Percentiles rank a stretch among this genome's conserved stretches.
phyloP scores from a whole-genome alignment of 2,329 filamentous ascomycete species.

The Scleromitrula shiraiana region DNA sequence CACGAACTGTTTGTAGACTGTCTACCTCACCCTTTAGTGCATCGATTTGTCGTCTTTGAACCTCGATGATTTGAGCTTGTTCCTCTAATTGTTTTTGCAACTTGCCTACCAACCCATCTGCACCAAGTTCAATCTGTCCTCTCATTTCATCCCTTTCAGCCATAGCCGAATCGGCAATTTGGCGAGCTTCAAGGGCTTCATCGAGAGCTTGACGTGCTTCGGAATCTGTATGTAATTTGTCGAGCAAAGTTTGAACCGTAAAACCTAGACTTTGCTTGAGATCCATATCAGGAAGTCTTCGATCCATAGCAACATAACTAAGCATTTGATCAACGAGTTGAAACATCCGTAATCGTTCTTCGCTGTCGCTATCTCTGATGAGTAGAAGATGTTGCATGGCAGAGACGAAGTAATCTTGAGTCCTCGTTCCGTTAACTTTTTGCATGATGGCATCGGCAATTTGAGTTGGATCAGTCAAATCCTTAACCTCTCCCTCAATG shows the following conservation, averaged over 20 bases:
- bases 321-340: slow-evolving; percentile 98
- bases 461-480: slow-evolving; percentile 85
- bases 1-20: slow-evolving; percentile 74
- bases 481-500: slow-evolving; percentile 59
- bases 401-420: slow-evolving; percentile 92
- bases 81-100: slow-evolving; percentile 92
- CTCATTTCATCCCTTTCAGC: slow-evolving; percentile 94
- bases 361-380: slow-evolving; percentile 83
- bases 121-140: slow-evolving; percentile 79
- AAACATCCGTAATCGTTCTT: slow-evolving; percentile 91
- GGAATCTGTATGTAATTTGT: slow-evolving; percentile 93
- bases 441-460: slow-evolving; percentile 90
- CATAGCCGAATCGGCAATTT: slow-evolving; percentile 92
- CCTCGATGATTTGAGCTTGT: slow-evolving; percentile 81
- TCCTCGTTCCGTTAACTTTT: slow-evolving; percentile 72
- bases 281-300: slow-evolving; percentile 91
- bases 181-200: slow-evolving; percentile 80
- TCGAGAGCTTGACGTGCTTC: slow-evolving; percentile 89
- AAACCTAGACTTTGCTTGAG: slow-evolving; percentile 97
- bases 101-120: slow-evolving; percentile 87
- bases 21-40: slow-evolving; percentile 83
- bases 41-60: slow-evolving; percentile 79
- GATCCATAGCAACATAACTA: slow-evolving; percentile 97
- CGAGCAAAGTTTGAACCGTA: slow-evolving; percentile 88
- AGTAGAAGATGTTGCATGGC: slow-evolving; percentile 91